Percentiles rank a stretch among this genome's conserved stretches.
These are phyloP conservation scores for Eucalyptus cladocalyx DNA, from an alignment of 345 rosid species.

Conservation along the genomic window DNA sequence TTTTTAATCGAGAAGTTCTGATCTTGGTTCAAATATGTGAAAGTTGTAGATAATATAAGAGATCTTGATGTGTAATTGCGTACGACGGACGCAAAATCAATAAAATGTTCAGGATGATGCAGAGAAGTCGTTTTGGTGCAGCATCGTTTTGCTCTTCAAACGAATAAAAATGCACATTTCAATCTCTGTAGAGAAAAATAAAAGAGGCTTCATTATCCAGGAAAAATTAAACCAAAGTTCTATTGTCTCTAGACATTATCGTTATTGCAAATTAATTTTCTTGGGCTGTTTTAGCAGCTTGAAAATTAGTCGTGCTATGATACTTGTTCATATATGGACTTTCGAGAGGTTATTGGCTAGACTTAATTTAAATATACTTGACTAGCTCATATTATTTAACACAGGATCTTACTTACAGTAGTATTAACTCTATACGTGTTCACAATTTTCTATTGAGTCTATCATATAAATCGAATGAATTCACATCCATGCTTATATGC, in stretches of 20 bases:
- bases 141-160: neutral
- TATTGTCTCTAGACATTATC: neutral
- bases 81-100: neutral
- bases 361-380: neutral
- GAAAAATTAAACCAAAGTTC: neutral
- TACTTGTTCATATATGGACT: neutral
- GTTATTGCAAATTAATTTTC: neutral
- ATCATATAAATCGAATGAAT: neutral
- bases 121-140: neutral
- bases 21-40: neutral
- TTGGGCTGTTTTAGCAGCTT: neutral
- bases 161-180: slow-evolving; percentile 50
- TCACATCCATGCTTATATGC: neutral
- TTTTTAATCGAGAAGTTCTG: too few species aligned
- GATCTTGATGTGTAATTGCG: neutral
- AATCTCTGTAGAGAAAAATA: neutral
- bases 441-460: neutral
- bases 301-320: neutral
- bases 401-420: neutral
- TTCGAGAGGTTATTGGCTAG: neutral
- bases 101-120: neutral
- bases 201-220: neutral
- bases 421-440: neutral
- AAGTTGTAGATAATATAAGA: neutral
- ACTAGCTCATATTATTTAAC: neutral